A percentile compares a stretch with the other conserved stretches of the same genome.
phyloP scores from a whole-genome alignment of 208 protist genomes.

The Phytomonas sp. region DNA sequence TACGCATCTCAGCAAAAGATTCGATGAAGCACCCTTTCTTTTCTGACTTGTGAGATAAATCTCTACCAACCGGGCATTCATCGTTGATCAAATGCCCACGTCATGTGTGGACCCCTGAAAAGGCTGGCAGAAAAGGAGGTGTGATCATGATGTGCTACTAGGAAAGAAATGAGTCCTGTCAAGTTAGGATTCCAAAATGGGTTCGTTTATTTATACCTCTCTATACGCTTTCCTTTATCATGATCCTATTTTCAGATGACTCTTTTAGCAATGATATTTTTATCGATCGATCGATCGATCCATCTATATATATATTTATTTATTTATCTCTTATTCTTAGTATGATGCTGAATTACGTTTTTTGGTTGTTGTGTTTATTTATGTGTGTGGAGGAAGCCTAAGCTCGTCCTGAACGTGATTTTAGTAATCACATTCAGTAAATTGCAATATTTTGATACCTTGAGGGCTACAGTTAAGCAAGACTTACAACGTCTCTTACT shows the following conservation, averaged over 20 bases:
- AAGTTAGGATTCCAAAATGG: neutral
- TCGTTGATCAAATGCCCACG: neutral
- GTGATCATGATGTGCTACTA: neutral
- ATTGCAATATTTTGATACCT: neutral
- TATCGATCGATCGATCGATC: neutral
- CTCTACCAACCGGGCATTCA: neutral
- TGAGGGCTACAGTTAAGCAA: neutral
- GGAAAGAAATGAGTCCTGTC: neutral
- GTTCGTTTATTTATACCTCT: neutral
- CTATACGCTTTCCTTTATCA: too few relatives aligned
- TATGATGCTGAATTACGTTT: neutral
- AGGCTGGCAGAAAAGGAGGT: neutral
- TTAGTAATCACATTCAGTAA: too few relatives aligned
- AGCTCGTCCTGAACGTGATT: neutral
- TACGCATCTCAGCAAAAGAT: slow-evolving; percentile 32
- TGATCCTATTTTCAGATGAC: neutral
- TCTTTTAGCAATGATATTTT: neutral
- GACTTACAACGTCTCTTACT: neutral
- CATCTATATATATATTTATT: neutral
- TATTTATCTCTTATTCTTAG: slow-evolving; percentile 2
- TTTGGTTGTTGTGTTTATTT: neutral
- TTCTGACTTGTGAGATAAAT: neutral
- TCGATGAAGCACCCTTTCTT: slow-evolving; percentile 65
- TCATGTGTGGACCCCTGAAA: neutral
- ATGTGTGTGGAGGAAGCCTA: neutral